These are phyloP conservation scores for Apostasia ramifera DNA, from an alignment of 106 monocot species.

Conservation along the genomic window DNA sequence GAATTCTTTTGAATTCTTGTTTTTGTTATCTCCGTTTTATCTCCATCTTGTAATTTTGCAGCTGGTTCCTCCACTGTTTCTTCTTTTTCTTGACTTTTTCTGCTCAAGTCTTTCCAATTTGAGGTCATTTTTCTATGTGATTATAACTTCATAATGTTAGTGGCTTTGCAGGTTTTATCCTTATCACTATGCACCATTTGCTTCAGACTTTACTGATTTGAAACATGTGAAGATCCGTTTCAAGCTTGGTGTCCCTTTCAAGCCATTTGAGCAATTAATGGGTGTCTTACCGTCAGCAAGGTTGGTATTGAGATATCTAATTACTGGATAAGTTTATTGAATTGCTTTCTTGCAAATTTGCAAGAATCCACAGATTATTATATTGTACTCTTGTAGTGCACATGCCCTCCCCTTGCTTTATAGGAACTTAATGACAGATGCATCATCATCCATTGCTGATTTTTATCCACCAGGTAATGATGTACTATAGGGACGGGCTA, in stretches of 20 bases:
- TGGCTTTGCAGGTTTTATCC: conserved; percentile 3
- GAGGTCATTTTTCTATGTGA: too few relatives aligned
- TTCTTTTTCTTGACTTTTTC: background rate
- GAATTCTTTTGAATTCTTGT: too few relatives aligned
- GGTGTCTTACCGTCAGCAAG: conserved; percentile 19
- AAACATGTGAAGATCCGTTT: conserved; percentile 15
- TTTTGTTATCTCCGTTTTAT: too few relatives aligned
- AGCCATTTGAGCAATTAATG: conserved; percentile 21
- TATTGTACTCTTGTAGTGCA: conserved; percentile 10
- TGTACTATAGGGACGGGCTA: too few relatives aligned
- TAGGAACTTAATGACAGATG: conserved; percentile 17
- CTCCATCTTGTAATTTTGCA: too few relatives aligned
- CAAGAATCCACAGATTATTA: too few relatives aligned
- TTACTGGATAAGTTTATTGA: background rate
- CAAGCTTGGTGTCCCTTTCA: conserved; percentile 15
- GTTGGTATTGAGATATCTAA: background rate
- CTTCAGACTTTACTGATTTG: conserved; percentile 21
- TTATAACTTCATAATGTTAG: background rate
- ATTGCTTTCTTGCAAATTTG: background rate
- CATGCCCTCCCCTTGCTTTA: conserved; percentile 12
- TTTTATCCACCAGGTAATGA: conserved; percentile 15
- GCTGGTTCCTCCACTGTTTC: too few relatives aligned
- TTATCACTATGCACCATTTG: conserved; percentile 19
- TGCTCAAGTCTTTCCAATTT: too few relatives aligned
- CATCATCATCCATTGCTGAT: conserved; percentile 15